These are phyloP conservation scores for Achaetomium macrosporum DNA, from an alignment of 2,329 filamentous ascomycete species.

Conservation along the genomic window DNA sequence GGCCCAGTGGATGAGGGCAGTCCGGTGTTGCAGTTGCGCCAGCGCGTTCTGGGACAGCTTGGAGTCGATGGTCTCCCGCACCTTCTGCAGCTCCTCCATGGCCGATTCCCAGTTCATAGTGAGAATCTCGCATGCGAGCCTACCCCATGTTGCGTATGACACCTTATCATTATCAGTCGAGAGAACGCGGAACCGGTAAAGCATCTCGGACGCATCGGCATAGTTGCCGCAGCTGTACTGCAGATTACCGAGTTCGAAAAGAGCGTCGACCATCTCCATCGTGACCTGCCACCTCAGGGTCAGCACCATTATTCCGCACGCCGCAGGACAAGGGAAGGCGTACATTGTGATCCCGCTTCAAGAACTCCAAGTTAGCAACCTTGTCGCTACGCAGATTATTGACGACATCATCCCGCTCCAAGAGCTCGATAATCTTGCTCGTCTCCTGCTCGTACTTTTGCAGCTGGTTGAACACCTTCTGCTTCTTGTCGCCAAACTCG, in stretches of 20 bases:
- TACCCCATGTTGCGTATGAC: slow-evolving; percentile 92
- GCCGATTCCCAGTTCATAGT: slow-evolving; percentile 92
- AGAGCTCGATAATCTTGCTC: slow-evolving; percentile 77
- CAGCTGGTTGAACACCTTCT: slow-evolving; percentile 78
- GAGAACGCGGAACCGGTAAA: slow-evolving; percentile 96
- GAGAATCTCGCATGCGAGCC: slow-evolving; percentile 92
- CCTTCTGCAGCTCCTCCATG: slow-evolving; percentile 84
- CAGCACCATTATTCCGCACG: neutral
- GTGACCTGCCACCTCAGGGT: slow-evolving; percentile 55
- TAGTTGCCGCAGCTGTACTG: slow-evolving; percentile 98
- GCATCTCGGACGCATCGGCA: slow-evolving; percentile 77
- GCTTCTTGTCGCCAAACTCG: slow-evolving; percentile 83
- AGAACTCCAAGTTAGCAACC: slow-evolving; percentile 94
- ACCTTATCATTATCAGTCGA: slow-evolving; percentile 99
- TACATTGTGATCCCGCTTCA: slow-evolving; percentile 93
- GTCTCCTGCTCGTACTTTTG: slow-evolving; percentile 83
- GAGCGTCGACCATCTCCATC: slow-evolving; percentile 88
- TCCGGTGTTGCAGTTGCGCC: slow-evolving; percentile 91
- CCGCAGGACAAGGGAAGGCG: slow-evolving; percentile 25
- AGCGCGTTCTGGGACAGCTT: slow-evolving; percentile 95
- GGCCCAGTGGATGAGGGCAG: slow-evolving; percentile 96
- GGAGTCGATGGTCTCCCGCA: slow-evolving; percentile 87
- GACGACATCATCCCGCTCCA: slow-evolving; percentile 85
- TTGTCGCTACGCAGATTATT: slow-evolving; percentile 92
- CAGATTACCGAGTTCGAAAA: slow-evolving; percentile 94